Percentiles rank a stretch among this genome's conserved stretches.
Conservation (phyloP, 345 rosid species). For the Kandelia obovata region DNA sequence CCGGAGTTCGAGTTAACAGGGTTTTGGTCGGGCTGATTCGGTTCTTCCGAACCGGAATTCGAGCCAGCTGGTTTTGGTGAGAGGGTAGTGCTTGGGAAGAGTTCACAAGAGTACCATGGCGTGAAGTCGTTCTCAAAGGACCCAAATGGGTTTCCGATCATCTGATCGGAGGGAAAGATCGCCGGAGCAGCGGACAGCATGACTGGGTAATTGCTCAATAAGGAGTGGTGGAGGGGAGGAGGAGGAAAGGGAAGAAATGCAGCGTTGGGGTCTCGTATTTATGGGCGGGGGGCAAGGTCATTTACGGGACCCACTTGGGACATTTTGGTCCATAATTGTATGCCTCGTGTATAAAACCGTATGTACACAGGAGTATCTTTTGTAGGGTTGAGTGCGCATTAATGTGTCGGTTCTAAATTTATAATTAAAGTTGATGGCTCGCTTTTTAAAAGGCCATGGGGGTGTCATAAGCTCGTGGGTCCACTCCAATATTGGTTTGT, state of each 20-base stretch:
- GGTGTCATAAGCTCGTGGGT: slow-evolving; percentile 23
- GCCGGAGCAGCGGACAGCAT: slow-evolving; percentile 61
- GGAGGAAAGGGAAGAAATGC: slow-evolving; percentile 92
- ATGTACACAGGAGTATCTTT: slow-evolving; percentile 16
- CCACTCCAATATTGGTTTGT: slow-evolving; percentile 9
- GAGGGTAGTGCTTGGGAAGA: slow-evolving; percentile 23
- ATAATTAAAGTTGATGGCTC: background rate
- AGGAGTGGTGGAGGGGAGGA: slow-evolving; percentile 41
- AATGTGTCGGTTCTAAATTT: slow-evolving; percentile 26
- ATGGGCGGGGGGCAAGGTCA: slow-evolving; percentile 19
- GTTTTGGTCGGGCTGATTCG: slow-evolving; percentile 24
- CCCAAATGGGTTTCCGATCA: slow-evolving; percentile 37
- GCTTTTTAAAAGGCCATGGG: slow-evolving; percentile 7
- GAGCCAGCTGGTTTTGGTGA: slow-evolving; percentile 43
- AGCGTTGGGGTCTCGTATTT: slow-evolving; percentile 56
- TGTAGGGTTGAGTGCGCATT: slow-evolving; percentile 59
- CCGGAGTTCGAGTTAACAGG: slow-evolving; percentile 32
- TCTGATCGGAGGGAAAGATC: slow-evolving; percentile 30
- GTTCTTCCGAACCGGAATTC: slow-evolving; percentile 40
- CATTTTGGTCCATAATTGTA: slow-evolving; percentile 18
- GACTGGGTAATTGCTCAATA: slow-evolving; percentile 18
- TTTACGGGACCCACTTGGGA: slow-evolving; percentile 31
- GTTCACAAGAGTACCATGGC: slow-evolving; percentile 57
- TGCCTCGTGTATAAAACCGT: background rate
- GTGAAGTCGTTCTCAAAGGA: slow-evolving; percentile 46